Evolutionary conservation across 768 basidiomycete genomes (phyloP), one percentile per base, ranked within the genome.

Genomic region (Mycena epipterygia): DNA sequence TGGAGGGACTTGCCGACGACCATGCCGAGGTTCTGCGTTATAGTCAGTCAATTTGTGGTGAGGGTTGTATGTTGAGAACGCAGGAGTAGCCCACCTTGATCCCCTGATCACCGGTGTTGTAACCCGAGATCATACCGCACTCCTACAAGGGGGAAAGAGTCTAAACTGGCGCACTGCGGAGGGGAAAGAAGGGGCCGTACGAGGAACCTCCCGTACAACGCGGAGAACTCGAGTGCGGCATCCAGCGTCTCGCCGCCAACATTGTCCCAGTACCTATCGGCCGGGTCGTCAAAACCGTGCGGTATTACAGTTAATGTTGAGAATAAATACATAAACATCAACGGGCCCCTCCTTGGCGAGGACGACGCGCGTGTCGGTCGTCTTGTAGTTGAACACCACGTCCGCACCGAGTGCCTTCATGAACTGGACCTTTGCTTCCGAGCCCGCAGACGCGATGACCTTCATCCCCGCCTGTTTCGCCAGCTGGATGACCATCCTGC

Each of bases 351-450:
- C 85, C 66, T 84, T 84, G 68, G 76, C 75, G 42, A 95, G 79
- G 3, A 91, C 81, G 14, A 90, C 87, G 1, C 74, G 74, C 0
- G 87, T 89, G 53, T 82, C 81, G 0, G 82, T 82, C 0, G 86
- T 92, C 84, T 94, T 92, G 81, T 92, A 93, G 78, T 94, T 93
- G 82, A 93, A 93, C 0, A 85, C 89, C 8, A 91, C 86, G 72
- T 94, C 92, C 0, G 89, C 88, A 0, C 91, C 93, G n/a, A 92
- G 72, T 3, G 85, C 84, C 56, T 84, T 85, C 79, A 91, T 79
- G 74, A 87, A 91, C 6, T 82, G 77, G 9, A 94, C 90, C 78
- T 95, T 93, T 55, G 91, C 90, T 25, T 93, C 91, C 0, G 88
- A 87, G 2, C 93, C 91, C 0, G 91, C 89, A 0, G 89, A 91